Base-by-base conservation (phyloP, 2,329 filamentous ascomycete genomes). In the Anthostomella pinea region DNA sequence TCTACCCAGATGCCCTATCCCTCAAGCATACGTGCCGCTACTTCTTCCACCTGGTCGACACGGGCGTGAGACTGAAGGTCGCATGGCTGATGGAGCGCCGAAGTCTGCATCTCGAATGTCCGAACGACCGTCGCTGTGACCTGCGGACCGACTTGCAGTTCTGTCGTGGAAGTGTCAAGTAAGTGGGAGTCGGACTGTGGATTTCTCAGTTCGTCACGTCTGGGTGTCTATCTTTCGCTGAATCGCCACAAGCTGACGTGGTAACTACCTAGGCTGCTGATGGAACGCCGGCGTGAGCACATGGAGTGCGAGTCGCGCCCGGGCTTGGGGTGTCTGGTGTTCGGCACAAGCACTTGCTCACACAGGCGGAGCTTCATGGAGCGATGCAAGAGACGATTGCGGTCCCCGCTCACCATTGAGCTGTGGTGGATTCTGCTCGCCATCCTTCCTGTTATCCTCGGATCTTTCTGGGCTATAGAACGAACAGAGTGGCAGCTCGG, bases 1-100 rank as follows among this genome's bases (percentile, higher is more conserved):
- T 73, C 20, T 87, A 87, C 43, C 83, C 83, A 0, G 83, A 87
- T 44, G 83, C 83, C 0, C 69, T 87, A 1, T 82, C 81, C 0
- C 64, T 87, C 11, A 86, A 86, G 53, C 81, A 86, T 55, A 75
- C 75, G 14, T 79, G 65, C 53, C 70, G 72, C 39, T 70, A 83
- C 53, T 81, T 87, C 57, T 81, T 80, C 62, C 52, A 59, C 30
- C 60, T 85, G 2, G 79, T 86, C 43, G 72, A 81, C 56, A 87
- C 83, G 1, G 80, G 79, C 22, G 66, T 86, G 19, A 59, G 68
- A 18, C 66, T 85, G 28, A 85, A 86, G 55, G 73, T 87, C 9
- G 73, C 76, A 39, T 87, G 83, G 83, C 67, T 87, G 4, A 68
- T 86, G 40, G 71, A 83, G 48, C 73, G 83, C 9, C 72, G 79